Base-by-base conservation (phyloP, 1,139 yeast genomes). In the Williopsis jadinii region DNA sequence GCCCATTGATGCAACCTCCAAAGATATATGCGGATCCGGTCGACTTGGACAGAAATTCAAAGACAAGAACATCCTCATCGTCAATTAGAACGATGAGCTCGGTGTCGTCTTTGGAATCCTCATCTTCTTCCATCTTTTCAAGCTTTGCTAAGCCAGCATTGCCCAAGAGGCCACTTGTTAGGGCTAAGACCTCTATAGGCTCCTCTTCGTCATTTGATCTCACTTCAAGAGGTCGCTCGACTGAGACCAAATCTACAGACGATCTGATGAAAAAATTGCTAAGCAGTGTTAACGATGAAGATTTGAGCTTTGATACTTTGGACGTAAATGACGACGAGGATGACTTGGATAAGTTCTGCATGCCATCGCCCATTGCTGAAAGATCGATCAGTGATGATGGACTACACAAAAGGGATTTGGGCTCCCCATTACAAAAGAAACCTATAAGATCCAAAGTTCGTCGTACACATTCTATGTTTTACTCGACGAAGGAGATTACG, bases 381-480 rank as follows among this genome's bases (percentile, higher is more conserved):
- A 48, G 47, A 43, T 40, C 36, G 27, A 39, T 36, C 12, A 27
- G 32, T 13, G 28, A 30, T 1, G 15, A 33, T 1, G 48, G 47
- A 5, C 30, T 44, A 15, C 45, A 51, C 38, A 57, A 55, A 43
- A 48, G 60, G 42, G 60, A 57, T 39, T 46, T 55, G 28, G 60
- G 60, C 5, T 58, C 61, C 6, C 64, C 64, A 9, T 31, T 58
- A 8, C 63, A 59, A 39, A 56, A 58, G 42, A 51, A 52, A 34
- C 53, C 56, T 31, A 19, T 52, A 5, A 52, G 57, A 43, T 44
- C 55, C 13, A 70, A 71, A 50, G 72, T 73, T 42, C 65, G 87
- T 42, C 67, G 87, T 44, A 77, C 81, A 26, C 86, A 79, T 52
- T 77, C 84, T 34, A 77, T 81, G 83, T 77, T 71, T 55, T 80